These are phyloP conservation scores for Amoebophrya sp. DNA, from an alignment of 169 alveolate genomes.

Conservation along the genomic window DNA sequence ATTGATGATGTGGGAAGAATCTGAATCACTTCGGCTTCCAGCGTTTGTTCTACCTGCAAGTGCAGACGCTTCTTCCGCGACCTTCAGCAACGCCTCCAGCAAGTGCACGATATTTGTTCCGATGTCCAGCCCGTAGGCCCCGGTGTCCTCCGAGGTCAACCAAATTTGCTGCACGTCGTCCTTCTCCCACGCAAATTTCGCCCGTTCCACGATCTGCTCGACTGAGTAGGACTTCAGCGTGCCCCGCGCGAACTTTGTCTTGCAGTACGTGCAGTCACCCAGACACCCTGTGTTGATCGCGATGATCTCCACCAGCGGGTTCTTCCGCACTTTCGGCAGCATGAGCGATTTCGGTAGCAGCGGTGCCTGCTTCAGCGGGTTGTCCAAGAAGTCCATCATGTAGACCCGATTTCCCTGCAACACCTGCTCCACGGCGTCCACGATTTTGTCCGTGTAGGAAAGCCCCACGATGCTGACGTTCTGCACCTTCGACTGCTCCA, in stretches of 20 bases:
- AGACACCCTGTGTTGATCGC: slow-evolving; percentile 92
- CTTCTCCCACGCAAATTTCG: slow-evolving; percentile 67
- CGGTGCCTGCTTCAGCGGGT: neutral
- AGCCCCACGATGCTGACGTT: slow-evolving; percentile 40
- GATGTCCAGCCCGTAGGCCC: slow-evolving; percentile 96
- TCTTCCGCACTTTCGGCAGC: slow-evolving; percentile 92
- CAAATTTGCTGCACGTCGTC: slow-evolving; percentile 93
- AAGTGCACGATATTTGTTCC: slow-evolving; percentile 87
- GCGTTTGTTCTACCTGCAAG: too few relatives aligned
- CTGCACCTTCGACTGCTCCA: slow-evolving; percentile 1
- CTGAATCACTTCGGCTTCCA: too few relatives aligned
- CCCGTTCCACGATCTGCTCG: slow-evolving; percentile 79
- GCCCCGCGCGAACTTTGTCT: slow-evolving; percentile 93
- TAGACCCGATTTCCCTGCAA: neutral
- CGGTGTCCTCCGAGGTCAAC: slow-evolving; percentile 94
- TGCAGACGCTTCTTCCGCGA: neutral
- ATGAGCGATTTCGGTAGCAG: slow-evolving; percentile 3
- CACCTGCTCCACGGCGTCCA: slow-evolving; percentile 4
- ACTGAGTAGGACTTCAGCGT: slow-evolving; percentile 83
- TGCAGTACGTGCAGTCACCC: slow-evolving; percentile 96
- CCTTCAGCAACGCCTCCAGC: slow-evolving; percentile 46
- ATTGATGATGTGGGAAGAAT: neutral
- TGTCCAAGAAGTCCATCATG: neutral
- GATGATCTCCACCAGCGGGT: slow-evolving; percentile 56
- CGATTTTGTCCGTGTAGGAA: neutral